A percentile compares a stretch with the other conserved stretches of the same genome.
Evolutionary conservation across 352 stramenopile genomes (phyloP).

Genomic region (Pythium plurisporium): DNA sequence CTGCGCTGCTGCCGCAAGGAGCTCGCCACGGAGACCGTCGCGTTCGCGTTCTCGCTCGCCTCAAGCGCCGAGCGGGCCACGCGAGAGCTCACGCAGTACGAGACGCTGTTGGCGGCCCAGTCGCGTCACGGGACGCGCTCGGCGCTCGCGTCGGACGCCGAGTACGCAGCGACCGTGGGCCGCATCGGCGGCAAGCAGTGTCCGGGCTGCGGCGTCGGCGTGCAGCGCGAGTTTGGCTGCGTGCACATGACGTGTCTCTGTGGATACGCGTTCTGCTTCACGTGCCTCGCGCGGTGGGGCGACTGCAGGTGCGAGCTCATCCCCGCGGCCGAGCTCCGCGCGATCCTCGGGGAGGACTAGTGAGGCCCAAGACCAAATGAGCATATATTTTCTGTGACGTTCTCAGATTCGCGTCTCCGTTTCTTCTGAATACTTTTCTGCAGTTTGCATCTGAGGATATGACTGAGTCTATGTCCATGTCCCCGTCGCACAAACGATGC

Average conservation of each 20-base stretch:
- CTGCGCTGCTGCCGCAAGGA: slow-evolving; percentile 72
- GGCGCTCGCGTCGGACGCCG: slow-evolving; percentile 52
- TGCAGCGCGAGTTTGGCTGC: slow-evolving; percentile 69
- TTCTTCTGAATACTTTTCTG: too few species aligned
- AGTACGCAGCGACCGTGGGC: slow-evolving; percentile 48
- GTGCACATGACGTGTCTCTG: slow-evolving; percentile 74
- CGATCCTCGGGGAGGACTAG: slow-evolving; percentile 46
- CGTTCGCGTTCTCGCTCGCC: slow-evolving; percentile 25
- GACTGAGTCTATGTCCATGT: too few species aligned
- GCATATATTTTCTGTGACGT: too few species aligned
- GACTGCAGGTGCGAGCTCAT: slow-evolving; percentile 58
- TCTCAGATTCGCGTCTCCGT: too few species aligned
- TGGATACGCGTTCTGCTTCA: slow-evolving; percentile 77
- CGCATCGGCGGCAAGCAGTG: slow-evolving; percentile 61
- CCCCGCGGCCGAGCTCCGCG: slow-evolving; percentile 40
- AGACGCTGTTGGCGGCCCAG: slow-evolving; percentile 40
- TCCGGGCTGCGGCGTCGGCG: slow-evolving; percentile 64
- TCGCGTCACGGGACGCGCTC: slow-evolving; percentile 39
- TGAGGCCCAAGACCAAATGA: too few species aligned
- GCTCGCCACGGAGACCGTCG: slow-evolving; percentile 56
- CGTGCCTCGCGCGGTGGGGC: slow-evolving; percentile 47
- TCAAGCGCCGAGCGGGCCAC: neutral
- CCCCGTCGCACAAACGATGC: too few species aligned
- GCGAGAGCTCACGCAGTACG: slow-evolving; percentile 43
- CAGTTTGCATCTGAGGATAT: too few species aligned